phyloP scores from a whole-genome alignment of 2,329 filamentous ascomycete genomes.

The Cladophialophora exuberans region DNA sequence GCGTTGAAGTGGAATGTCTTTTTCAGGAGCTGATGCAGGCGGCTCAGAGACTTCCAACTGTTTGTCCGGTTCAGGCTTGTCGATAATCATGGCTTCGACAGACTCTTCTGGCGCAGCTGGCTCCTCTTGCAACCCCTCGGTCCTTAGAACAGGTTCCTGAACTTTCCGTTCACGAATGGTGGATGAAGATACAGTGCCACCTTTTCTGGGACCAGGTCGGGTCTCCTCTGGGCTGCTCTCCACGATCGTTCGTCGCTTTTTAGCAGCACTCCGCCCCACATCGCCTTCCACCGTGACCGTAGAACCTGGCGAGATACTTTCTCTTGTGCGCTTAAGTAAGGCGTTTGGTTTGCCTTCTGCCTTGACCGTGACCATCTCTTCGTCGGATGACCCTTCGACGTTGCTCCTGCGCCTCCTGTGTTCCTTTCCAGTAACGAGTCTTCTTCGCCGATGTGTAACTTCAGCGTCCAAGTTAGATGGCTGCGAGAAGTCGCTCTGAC shows the following conservation, averaged over 20 bases:
- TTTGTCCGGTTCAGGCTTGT: constrained; percentile 12
- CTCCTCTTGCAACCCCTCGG: neutral
- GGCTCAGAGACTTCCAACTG: constrained; percentile 3
- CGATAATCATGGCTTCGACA: constrained; percentile 6
- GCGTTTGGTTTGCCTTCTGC: constrained; percentile 17
- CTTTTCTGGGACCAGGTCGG: constrained; percentile 30
- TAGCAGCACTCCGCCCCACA: constrained; percentile 37
- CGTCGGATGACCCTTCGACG: constrained; percentile 37
- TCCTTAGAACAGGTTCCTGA: neutral
- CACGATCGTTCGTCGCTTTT: constrained; percentile 48
- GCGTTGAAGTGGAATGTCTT: constrained; percentile 29
- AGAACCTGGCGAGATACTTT: constrained; percentile 45
- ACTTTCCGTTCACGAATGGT: constrained; percentile 10
- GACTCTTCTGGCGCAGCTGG: neutral
- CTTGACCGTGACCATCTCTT: constrained; percentile 24
- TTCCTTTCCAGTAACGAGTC: constrained; percentile 35
- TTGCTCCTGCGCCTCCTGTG: constrained; percentile 31
- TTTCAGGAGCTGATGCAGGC: neutral
- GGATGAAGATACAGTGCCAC: constrained; percentile 3
- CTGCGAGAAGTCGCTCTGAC: constrained; percentile 33
- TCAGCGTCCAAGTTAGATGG: constrained; percentile 27
- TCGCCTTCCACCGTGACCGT: constrained; percentile 14
- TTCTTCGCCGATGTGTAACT: constrained; percentile 29
- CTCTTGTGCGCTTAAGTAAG: constrained; percentile 45
- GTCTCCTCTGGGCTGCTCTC: constrained; percentile 44